phyloP scores from a whole-genome alignment of 2,329 filamentous ascomycete species.

The Phaeosphaeriaceae sp. region DNA sequence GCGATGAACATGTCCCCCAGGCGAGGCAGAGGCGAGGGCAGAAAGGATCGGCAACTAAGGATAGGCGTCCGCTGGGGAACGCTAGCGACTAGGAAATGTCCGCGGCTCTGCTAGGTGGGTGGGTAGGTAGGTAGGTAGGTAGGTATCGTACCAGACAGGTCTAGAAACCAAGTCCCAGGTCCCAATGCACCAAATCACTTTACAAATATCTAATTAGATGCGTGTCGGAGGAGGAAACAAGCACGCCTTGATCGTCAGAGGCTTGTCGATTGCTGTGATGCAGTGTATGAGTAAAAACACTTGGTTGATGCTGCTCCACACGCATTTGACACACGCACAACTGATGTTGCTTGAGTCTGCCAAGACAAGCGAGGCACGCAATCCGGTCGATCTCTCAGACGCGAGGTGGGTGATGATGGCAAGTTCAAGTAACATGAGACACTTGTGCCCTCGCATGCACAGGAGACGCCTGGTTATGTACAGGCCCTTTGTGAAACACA shows the following conservation, averaged over 20 bases:
- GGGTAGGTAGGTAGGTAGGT: background rate
- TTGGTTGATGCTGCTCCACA: background rate
- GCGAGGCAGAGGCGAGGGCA: background rate
- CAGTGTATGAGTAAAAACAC: background rate
- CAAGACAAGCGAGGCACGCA: conserved; percentile 28
- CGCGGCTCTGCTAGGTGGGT: conserved; percentile 1
- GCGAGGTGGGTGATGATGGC: conserved; percentile 11
- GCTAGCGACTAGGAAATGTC: no score
- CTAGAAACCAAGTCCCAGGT: no score
- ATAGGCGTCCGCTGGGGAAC: background rate
- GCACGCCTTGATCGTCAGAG: no score
- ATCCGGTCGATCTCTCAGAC: conserved; percentile 24
- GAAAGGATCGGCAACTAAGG: background rate
- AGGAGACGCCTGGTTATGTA: conserved; percentile 35
- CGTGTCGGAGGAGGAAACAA: no score
- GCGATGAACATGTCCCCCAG: background rate
- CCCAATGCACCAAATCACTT: no score
- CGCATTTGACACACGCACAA: background rate
- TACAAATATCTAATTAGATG: no score
- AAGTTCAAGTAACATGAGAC: conserved; percentile 19
- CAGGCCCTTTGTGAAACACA: conserved; percentile 14
- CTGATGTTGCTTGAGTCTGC: conserved; percentile 12
- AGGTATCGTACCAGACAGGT: background rate
- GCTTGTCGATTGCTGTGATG: background rate
- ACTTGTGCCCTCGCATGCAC: conserved; percentile 35